These are phyloP conservation scores for Aspergillus fructus DNA, from an alignment of 2,329 filamentous ascomycete species.

Conservation along the genomic window DNA sequence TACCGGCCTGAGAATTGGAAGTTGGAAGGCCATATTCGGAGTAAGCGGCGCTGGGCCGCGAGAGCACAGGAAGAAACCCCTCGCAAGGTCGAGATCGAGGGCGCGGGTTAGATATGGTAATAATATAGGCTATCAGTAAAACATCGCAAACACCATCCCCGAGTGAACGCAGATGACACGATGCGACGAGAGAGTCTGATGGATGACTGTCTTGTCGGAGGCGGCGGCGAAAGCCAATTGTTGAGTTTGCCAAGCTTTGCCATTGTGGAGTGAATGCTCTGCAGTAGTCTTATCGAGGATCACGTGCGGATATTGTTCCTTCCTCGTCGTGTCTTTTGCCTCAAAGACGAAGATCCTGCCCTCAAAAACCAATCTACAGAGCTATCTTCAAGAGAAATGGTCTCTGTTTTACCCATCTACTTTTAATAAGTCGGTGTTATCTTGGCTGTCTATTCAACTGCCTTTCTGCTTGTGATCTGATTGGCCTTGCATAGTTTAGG, in stretches of 20 bases:
- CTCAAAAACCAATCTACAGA: no score
- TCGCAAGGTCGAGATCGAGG: constrained; percentile 1
- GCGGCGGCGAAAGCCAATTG: constrained; percentile 33
- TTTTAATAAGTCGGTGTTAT: background rate
- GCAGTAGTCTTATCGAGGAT: constrained; percentile 16
- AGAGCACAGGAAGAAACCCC: constrained; percentile 16
- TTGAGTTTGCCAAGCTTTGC: constrained; percentile 23
- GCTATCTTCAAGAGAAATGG: background rate
- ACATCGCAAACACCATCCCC: constrained; percentile 26
- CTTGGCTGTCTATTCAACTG: background rate
- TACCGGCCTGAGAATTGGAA: constrained; percentile 49
- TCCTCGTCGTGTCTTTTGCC: background rate
- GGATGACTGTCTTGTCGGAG: constrained; percentile 7
- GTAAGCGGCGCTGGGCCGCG: constrained; percentile 40
- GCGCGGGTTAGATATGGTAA: constrained; percentile 3
- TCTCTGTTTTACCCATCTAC: background rate
- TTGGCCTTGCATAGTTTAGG: background rate
- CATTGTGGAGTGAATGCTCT: constrained; percentile 19
- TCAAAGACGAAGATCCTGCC: background rate
- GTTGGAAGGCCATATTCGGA: constrained; percentile 52
- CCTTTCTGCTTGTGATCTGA: background rate
- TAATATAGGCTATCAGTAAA: constrained; percentile 12
- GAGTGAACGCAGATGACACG: constrained; percentile 20
- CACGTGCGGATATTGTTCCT: constrained; percentile 22
- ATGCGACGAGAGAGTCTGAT: constrained; percentile 4